These are phyloP conservation scores for Talaromyces liani DNA, from an alignment of 495 filamentous ascomycete genomes.

Conservation along the genomic window DNA sequence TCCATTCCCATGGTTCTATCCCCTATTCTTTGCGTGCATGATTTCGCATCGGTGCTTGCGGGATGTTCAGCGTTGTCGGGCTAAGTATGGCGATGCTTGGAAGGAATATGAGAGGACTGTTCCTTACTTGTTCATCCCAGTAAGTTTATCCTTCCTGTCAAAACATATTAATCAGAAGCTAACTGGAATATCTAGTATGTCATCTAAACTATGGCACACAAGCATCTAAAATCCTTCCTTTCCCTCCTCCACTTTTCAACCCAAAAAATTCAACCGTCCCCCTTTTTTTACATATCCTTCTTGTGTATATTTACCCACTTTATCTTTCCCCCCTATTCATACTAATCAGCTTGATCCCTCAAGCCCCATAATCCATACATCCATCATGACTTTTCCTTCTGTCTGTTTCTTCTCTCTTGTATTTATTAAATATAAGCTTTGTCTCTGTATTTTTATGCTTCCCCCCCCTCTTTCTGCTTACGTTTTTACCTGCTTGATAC, in stretches of 20 bases:
- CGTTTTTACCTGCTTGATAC: not conserved
- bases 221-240: not conserved
- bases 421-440: not conserved
- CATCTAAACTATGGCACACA: not conserved
- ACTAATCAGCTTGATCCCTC: not conserved
- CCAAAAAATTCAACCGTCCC: not conserved
- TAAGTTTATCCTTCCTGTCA: constrained; percentile 41
- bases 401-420: not conserved
- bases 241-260: not conserved
- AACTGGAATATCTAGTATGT: not conserved
- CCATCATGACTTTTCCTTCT: not conserved
- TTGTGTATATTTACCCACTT: not conserved
- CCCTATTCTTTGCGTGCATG: constrained; percentile 81
- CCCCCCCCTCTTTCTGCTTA: not conserved
- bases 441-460: not conserved
- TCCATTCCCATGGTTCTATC: constrained; percentile 94
- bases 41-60: constrained; percentile 77
- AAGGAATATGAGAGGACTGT: constrained; percentile 76
- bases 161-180: constrained; percentile 43
- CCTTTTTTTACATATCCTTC: not conserved
- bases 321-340: not conserved
- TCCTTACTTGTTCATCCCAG: constrained; percentile 91
- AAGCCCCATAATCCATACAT: not conserved
- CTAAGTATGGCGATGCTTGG: constrained; percentile 90
- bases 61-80: constrained; percentile 72